Percentiles rank a stretch among this genome's conserved stretches.
phyloP scores from a whole-genome alignment of 495 filamentous ascomycete species.

The Lasiosphaeria miniovina region DNA sequence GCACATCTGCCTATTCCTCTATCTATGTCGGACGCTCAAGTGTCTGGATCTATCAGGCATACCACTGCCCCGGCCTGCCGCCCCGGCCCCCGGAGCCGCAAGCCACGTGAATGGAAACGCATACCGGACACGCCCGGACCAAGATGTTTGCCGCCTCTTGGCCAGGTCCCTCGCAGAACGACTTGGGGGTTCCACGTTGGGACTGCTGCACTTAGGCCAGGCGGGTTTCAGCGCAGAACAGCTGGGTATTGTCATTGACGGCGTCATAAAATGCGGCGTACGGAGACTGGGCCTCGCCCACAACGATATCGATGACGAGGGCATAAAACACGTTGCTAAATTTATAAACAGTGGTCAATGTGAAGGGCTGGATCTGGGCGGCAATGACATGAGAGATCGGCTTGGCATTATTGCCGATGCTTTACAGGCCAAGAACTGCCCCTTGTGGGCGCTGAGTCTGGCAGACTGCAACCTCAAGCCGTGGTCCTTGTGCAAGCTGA shows the following conservation, averaged over 20 bases:
- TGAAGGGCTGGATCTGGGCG: constrained; percentile 88
- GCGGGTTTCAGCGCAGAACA: constrained; percentile 68
- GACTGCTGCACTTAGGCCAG: constrained; percentile 79
- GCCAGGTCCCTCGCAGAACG: constrained; percentile 72
- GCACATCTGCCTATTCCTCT: constrained; percentile 83
- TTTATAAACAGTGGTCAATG: constrained; percentile 73
- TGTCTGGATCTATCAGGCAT: constrained; percentile 83
- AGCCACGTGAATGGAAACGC: constrained; percentile 1
- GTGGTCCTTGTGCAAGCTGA: constrained; percentile 65
- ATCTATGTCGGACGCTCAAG: constrained; percentile 83
- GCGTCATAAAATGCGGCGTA: constrained; percentile 67
- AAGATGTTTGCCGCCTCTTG: constrained; percentile 50
- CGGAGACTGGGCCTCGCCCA: constrained; percentile 77
- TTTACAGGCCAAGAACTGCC: constrained; percentile 54
- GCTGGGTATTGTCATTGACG: constrained; percentile 71
- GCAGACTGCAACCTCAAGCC: constrained; percentile 82
- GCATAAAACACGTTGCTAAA: constrained; percentile 68
- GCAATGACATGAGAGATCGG: constrained; percentile 72
- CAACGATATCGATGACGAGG: constrained; percentile 69
- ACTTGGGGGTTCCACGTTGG: constrained; percentile 69
- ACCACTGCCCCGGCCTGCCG: constrained; percentile 60
- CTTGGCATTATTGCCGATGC: constrained; percentile 64
- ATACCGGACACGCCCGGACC: constrained; percentile 14
- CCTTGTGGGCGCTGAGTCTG: constrained; percentile 78
- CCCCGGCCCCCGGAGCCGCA: neutral